These are phyloP conservation scores for Trichoderma citrinoviride DNA, from an alignment of 2,329 filamentous ascomycete genomes.

Conservation along the genomic window DNA sequence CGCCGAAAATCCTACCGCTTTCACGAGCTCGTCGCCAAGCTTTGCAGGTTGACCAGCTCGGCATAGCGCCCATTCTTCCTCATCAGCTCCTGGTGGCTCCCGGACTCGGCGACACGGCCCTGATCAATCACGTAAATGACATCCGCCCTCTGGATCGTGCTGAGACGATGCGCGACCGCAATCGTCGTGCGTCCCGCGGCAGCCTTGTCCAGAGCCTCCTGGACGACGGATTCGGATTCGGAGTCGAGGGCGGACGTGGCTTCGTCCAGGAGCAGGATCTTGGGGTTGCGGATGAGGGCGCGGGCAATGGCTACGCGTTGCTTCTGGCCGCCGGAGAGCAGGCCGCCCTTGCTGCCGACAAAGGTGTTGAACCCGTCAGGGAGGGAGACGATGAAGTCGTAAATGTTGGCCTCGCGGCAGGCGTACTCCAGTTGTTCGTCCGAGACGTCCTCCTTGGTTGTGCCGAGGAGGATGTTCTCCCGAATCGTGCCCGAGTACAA, in stretches of 20 bases:
- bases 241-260: conserved; percentile 75
- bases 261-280: conserved; percentile 80
- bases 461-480: conserved; percentile 85
- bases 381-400: conserved; percentile 83
- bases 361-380: conserved; percentile 83
- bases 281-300: conserved; percentile 85
- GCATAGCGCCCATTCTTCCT: conserved; percentile 68
- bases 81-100: conserved; percentile 74
- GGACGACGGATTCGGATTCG: conserved; percentile 75
- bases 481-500: conserved; percentile 89
- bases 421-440: conserved; percentile 74
- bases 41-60: conserved; percentile 78
- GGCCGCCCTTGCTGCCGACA: conserved; percentile 80
- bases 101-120: conserved; percentile 79
- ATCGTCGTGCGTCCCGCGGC: conserved; percentile 86
- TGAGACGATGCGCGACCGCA: conserved; percentile 86
- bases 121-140: conserved; percentile 96
- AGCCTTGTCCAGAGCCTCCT: conserved; percentile 76
- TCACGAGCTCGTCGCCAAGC: conserved; percentile 59
- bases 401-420: conserved; percentile 88
- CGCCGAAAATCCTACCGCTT: conserved; percentile 4
- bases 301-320: conserved; percentile 92
- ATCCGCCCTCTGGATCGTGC: conserved; percentile 92
- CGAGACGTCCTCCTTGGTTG: conserved; percentile 61
- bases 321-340: conserved; percentile 89